These are phyloP conservation scores for Saccharomycopsis amapae DNA, from an alignment of 805 yeast species.

Conservation along the genomic window DNA sequence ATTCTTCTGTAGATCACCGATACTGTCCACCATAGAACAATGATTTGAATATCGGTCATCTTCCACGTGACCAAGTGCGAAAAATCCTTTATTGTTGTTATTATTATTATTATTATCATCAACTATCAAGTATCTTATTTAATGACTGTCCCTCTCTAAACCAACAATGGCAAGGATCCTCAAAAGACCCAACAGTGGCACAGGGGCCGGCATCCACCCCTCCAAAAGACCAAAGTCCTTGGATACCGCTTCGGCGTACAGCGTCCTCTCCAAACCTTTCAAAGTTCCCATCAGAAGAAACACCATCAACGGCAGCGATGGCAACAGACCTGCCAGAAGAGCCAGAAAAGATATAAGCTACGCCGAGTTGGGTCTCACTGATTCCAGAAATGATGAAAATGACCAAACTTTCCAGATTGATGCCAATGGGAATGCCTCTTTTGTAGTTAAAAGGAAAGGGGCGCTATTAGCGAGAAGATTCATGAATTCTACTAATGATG, in stretches of 20 bases:
- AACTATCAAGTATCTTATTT: neutral
- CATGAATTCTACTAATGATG: conserved; percentile 34
- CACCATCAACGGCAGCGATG: conserved; percentile 14
- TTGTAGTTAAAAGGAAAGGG: conserved; percentile 38
- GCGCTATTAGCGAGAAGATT: conserved; percentile 55
- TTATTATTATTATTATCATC: no score
- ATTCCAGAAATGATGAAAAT: conserved; percentile 32
- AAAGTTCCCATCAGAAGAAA: conserved; percentile 48
- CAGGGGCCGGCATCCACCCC: conserved; percentile 21
- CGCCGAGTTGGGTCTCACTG: conserved; percentile 32
- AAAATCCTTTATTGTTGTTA: no score
- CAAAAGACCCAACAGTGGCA: conserved; percentile 5
- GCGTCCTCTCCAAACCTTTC: conserved; percentile 58
- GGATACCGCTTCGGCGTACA: conserved; percentile 28
- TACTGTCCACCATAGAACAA: no score
- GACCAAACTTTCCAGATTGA: conserved; percentile 32
- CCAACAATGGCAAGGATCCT: neutral
- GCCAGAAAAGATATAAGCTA: conserved; percentile 32
- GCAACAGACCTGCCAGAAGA: conserved; percentile 23
- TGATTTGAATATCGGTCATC: no score
- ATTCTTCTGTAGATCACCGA: no score
- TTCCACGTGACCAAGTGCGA: no score
- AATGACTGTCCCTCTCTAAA: neutral
- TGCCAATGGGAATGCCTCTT: conserved; percentile 26
- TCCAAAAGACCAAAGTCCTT: conserved; percentile 13